Percentiles rank a stretch among this genome's conserved stretches.
These are phyloP conservation scores for Ceratocystis cubensis DNA, from an alignment of 2,329 filamentous ascomycete genomes.

Conservation along the genomic window DNA sequence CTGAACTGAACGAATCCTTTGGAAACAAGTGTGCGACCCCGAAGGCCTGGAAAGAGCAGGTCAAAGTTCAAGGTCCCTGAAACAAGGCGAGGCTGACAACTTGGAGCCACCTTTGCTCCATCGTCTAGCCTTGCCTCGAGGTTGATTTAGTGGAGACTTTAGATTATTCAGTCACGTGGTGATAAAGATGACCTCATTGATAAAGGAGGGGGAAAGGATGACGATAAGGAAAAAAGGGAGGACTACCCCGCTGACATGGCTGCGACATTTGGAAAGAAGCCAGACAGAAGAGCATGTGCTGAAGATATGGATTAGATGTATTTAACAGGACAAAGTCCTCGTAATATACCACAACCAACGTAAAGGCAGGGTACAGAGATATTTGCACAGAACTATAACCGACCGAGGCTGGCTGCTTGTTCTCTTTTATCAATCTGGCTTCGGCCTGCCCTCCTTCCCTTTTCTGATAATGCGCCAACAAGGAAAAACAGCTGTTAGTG, in stretches of 20 bases:
- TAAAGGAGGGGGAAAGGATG: background rate
- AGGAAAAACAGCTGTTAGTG: constrained; percentile 6
- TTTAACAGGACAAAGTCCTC: too few relatives aligned
- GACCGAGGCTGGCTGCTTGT: too few relatives aligned
- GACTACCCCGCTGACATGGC: background rate
- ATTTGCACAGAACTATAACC: too few relatives aligned
- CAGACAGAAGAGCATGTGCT: background rate
- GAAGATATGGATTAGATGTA: too few relatives aligned
- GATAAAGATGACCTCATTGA: constrained; percentile 2
- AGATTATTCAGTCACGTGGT: background rate
- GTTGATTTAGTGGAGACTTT: background rate
- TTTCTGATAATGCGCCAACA: background rate
- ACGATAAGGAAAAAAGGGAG: background rate
- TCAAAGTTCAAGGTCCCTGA: background rate
- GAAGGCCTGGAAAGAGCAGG: too few relatives aligned
- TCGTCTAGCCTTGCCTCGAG: constrained; percentile 2
- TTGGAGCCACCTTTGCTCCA: constrained; percentile 13
- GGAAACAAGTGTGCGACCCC: background rate
- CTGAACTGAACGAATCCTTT: background rate
- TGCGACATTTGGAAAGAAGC: background rate
- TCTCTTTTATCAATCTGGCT: too few relatives aligned
- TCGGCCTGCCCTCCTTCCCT: too few relatives aligned
- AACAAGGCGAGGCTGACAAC: constrained; percentile 3
- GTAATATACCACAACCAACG: too few relatives aligned
- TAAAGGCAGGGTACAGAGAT: too few relatives aligned